Evolutionary conservation across 257 asterid genomes (phyloP), one percentile per base, ranked within the genome.

Genomic region (Coffea canephora): DNA sequence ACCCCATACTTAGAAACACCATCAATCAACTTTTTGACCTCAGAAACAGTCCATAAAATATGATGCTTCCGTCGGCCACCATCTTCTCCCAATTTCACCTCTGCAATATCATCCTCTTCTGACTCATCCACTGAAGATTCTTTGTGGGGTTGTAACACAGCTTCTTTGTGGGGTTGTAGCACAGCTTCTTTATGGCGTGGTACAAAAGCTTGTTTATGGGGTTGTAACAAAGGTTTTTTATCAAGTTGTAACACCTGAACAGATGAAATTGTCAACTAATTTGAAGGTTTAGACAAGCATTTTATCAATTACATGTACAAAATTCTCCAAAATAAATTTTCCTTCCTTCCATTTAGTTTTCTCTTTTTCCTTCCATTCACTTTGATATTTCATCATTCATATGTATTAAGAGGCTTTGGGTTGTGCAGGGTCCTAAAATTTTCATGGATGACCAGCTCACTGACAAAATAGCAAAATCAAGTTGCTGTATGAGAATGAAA

Each of bases 1-100:
- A 96, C 98, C 34, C 98, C 98, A 77, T 86, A 85, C 79, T 96
- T 91, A 55, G 97, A 87, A 48, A 96, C 99, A 11, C 97, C 99
- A 73, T 96, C 99, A 19, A 94, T 88, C 83, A 96, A 88, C 78
- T 84, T 88, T 76, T 80, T 89, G 61, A 96, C 97, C 86, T 96
- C 99, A 48, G 97, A 82, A 72, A 91, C 87, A 77, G 97, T 89
- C 98, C 99, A 95, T 59, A 91, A 80, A 45, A 90, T 86, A 75
- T 96, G 99, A 84, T 94, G 97, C 84, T 96, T 96, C 86, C 99
- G 89, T 82, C 93, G 85, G 21, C 48, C 82, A 31, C 81, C 77
- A 80, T 64, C 77, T 76, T 88, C 88, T 68, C 87, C 85, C 43
- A 76, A 83, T 80, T 78, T 87, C 84, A 79, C 69, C 71, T 61